Evolutionary conservation across 192 early-diverging fungal species (phyloP), one percentile per base, ranked within the genome.

Genomic region (Backusella tuberculispora): DNA sequence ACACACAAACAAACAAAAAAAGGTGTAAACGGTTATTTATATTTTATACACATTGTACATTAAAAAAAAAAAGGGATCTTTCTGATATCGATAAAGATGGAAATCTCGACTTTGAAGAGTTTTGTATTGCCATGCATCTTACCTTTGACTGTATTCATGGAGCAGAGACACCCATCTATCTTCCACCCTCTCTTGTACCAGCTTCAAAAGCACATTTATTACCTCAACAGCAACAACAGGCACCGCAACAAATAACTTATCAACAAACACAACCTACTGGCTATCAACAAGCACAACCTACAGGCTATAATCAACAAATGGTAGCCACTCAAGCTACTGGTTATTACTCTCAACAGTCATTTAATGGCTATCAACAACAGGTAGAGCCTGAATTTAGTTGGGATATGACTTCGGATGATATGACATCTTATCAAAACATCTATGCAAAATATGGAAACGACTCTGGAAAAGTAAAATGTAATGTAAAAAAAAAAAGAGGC

Each of bases 41-140:
- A 34, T 34, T 34, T 34, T 34, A 34, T 34, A 34, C 29, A 0
- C 29, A 34, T 34, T 34, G 29, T 34, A 14, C 10, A 12, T 10
- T 5, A 34, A 34, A 34, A 34, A 34, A 34, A 46, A 46, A 73
- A 68, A 88, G 88, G 88, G 90, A 95, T 78, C 86, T 95, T 24
- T 88, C 91, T 34, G 93, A 95, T 72, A 95, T 95, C 63, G 93
- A 95, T 83, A 89, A 89, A 69, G 93, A 95, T 78, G 92, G 93
- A 4, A 85, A 87, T 40, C 86, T 95, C 67, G 93, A 95, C 76
- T 89, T 93, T 78, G 93, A 95, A 75, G 93, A 95, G 81, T 95
- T 93, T 78, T 89, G 90, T 78, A 80, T 95, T 67, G 92, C 93
- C 10, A 86, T 92, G 76, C 92, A 90, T 77, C 83, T 95, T 34